Base-by-base conservation (phyloP, 2,329 filamentous ascomycete genomes). In the Aspergillus chevalieri region DNA sequence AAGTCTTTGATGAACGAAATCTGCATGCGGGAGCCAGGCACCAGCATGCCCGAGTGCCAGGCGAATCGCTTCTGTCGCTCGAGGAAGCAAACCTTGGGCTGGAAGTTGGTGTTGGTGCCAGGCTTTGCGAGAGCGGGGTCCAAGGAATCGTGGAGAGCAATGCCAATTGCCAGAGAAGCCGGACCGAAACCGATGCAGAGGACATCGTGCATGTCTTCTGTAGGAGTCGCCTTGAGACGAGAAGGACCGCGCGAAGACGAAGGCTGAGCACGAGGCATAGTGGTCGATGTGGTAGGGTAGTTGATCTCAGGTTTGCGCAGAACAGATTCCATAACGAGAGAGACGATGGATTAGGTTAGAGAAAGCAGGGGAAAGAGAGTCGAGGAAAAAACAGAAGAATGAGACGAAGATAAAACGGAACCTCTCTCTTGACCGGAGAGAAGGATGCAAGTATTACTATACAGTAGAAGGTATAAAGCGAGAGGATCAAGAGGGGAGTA, bases 1-100 rank as follows among this genome's bases (percentile, higher is more conserved):
- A 97, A 81, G 66, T 97, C 92, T 74, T 97, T 97, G 74, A 97
- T 80, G 74, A 95, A 97, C 8, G 89, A 94, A 60, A 97, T 97
- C 67, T 97, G 92, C 92, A 97, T 97, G 73, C 87, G 90, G 47
- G 91, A 88, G 4, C 90, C 91, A 0, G 90, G 89, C 3, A 97
- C 80, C 51, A 96, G 82, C 92, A 97, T 97, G 52, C 92, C 92
- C 0, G 89, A 84, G 69, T 97, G 92, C 92, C 92, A 97, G 51
- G 87, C 83, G 65, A 97, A 97, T 44, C 78, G 74, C 28, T 76
- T 64, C 71, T 97, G 92, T 68, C 87, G 86, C 75, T 97, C 92
- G 21, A 97, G 72, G 70, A 96, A 97, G 42, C 88, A 79, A 3
- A 95, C 84, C 65, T 87, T 89, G 44, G 89, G 87, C 42, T 69